These are phyloP conservation scores for Gnetum montanum DNA, from an alignment of 75 land plant genomes.

Conservation along the genomic window DNA sequence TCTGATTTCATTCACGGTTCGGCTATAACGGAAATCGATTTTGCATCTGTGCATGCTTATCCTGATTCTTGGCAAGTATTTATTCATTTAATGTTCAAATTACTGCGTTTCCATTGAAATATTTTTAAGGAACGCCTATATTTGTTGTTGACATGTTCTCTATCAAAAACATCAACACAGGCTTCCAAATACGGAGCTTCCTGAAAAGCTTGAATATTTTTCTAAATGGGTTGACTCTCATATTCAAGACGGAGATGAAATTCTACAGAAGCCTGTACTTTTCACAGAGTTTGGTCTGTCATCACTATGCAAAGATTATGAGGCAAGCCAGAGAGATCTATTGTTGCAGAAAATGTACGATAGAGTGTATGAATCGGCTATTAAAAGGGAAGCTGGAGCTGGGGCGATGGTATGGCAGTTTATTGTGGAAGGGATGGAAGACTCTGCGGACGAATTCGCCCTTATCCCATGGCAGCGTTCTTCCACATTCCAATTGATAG, in stretches of 20 bases:
- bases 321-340: slow-evolving; percentile 31
- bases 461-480: slow-evolving; percentile 53
- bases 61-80: slow-evolving; percentile 80
- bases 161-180: slow-evolving; percentile 24
- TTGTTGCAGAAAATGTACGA: slow-evolving; percentile 40
- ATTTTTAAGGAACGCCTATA: background rate
- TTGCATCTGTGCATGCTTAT: slow-evolving; percentile 83
- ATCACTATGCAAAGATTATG: slow-evolving; percentile 29
- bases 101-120: background rate
- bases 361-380: slow-evolving; percentile 53
- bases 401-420: slow-evolving; percentile 88
- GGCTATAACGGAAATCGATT: slow-evolving; percentile 46
- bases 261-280: slow-evolving; percentile 67
- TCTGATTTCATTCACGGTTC: slow-evolving; percentile 81
- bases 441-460: slow-evolving; percentile 62
- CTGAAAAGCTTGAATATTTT: slow-evolving; percentile 38
- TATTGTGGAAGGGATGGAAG: slow-evolving; percentile 53
- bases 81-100: background rate
- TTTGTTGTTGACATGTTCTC: no score
- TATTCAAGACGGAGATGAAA: slow-evolving; percentile 64
- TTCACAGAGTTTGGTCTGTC: slow-evolving; percentile 88
- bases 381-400: slow-evolving; percentile 44
- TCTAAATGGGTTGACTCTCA: slow-evolving; percentile 63
- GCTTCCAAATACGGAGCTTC: slow-evolving; percentile 27
- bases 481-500: slow-evolving; percentile 22